Evolutionary conservation across 768 basidiomycete genomes (phyloP), one percentile per base, ranked within the genome.

Genomic region (Mycena vitilis): DNA sequence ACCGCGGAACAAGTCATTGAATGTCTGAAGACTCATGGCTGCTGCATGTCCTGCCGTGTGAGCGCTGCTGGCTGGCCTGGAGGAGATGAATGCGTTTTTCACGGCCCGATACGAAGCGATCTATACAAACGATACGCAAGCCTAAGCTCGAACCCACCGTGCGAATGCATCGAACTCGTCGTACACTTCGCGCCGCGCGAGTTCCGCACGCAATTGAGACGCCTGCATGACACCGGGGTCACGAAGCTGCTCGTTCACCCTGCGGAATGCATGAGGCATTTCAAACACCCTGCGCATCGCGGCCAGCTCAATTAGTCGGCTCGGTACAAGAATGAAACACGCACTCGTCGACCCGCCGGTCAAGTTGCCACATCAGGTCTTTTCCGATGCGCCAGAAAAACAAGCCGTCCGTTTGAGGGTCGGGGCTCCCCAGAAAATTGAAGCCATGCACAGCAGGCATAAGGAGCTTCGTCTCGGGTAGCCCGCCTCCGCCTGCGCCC

Each of bases 291-390:
- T 67, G 52, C 36, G 9, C 1, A 2, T n/a, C 9, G 9, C 37
- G 20, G 2, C 10, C 44, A 9, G 30, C 2, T 30, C 30, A 30
- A 5, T 30, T 30, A 30, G 3, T 5, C 30, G 30, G 23, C 10
- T 45, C 12, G 18, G 20, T 38, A 30, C 12, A 23, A 40, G 5
- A 15, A 37, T 4, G 6, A 34, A 44, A 30, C 1, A 55, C 65
- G 42, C 23, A 66, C 65, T 66, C 59, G 9, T 66, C 65, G 20
- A 66, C 44, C 4, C 65, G 40, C 11, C 58, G 22, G 37, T 66
- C 59, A 6, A 55, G 36, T 9, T 66, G 65, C 58, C 57, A 66
- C 65, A 66, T 66, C 34, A 66, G 20, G 11, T 66, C 58, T 4
- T 54, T 54, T 36, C 58, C 52, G 2, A 66, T 59, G 44, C 58